Conservation (phyloP, 768 basidiomycete genomes). For the Russula abietina region DNA sequence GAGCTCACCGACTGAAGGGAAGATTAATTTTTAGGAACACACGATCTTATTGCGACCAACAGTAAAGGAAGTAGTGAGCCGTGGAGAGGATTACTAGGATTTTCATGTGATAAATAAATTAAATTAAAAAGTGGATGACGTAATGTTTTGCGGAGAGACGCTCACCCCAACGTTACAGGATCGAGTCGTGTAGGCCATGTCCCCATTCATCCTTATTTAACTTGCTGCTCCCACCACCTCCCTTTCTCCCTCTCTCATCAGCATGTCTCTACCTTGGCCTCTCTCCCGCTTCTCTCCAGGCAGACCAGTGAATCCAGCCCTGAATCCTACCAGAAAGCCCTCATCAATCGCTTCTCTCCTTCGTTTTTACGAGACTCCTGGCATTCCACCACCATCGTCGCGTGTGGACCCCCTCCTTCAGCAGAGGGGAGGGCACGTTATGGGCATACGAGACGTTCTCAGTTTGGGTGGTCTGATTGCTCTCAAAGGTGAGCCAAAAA, state of each 20-base stretch:
- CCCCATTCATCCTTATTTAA: constrained; percentile 3
- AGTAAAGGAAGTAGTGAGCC: constrained; percentile 76
- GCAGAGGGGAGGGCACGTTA: constrained; percentile 45
- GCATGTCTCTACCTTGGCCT: constrained; percentile 27
- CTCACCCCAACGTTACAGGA: not conserved
- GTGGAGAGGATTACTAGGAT: constrained; percentile 71
- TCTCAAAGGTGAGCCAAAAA: constrained; percentile 19
- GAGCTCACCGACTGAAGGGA: not conserved
- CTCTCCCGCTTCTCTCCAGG: constrained; percentile 24
- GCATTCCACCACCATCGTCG: constrained; percentile 65
- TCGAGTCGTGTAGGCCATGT: not conserved
- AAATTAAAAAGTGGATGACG: constrained; percentile 1
- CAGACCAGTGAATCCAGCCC: not conserved
- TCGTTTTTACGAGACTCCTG: constrained; percentile 56
- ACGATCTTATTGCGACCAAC: constrained; percentile 82
- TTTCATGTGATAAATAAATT: constrained; percentile 10
- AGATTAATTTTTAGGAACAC: constrained; percentile 52
- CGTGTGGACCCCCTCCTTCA: constrained; percentile 66
- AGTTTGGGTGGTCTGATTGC: constrained; percentile 52
- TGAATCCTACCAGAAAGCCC: constrained; percentile 1
- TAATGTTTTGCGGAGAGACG: not conserved
- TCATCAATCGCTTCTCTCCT: constrained; percentile 21
- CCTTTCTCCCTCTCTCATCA: constrained; percentile 5
- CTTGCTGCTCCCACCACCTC: not conserved
- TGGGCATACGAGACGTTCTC: constrained; percentile 67